Conservation (phyloP, 176 grass and related monocot genomes). For the Elymus sibiricus region DNA sequence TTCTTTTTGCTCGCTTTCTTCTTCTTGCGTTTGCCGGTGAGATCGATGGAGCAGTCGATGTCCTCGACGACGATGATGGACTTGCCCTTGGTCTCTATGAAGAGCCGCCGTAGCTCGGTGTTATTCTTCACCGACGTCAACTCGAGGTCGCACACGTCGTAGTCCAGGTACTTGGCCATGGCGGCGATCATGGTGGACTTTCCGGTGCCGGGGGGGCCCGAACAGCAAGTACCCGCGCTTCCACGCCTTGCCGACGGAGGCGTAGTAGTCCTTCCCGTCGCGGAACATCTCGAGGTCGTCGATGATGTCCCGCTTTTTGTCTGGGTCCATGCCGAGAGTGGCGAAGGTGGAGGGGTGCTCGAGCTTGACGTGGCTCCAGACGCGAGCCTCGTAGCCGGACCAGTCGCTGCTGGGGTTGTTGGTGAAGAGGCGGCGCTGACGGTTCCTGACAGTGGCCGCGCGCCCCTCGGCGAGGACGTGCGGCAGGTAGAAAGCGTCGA, state of each 20-base stretch:
- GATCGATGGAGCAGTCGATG: constrained; percentile 14
- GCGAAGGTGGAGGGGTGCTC: constrained; percentile 12
- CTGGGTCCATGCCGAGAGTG: constrained; percentile 8
- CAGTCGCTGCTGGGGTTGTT: constrained; percentile 33
- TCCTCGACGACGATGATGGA: constrained; percentile 12
- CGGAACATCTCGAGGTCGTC: constrained; percentile 16
- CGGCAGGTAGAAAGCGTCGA: constrained; percentile 32
- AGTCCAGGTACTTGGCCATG: constrained; percentile 73
- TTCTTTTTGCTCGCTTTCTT: not conserved
- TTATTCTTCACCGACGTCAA: not conserved
- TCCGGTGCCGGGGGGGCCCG: constrained; percentile 52
- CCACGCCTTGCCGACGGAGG: constrained; percentile 61
- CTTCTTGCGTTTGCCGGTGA: not conserved
- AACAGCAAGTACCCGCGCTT: constrained; percentile 58
- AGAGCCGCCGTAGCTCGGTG: constrained; percentile 7
- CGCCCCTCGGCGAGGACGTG: constrained; percentile 41
- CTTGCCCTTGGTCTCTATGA: constrained; percentile 8
- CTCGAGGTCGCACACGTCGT: constrained; percentile 57
- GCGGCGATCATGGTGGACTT: constrained; percentile 84
- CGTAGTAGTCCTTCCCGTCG: constrained; percentile 17
- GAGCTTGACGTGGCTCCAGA: constrained; percentile 16
- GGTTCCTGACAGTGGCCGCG: constrained; percentile 9
- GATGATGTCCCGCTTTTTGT: not conserved
- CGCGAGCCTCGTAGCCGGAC: not conserved
- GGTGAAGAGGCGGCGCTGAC: constrained; percentile 46